Conservation (phyloP, 2,329 filamentous ascomycete genomes). For the Magnaporthales sp. region DNA sequence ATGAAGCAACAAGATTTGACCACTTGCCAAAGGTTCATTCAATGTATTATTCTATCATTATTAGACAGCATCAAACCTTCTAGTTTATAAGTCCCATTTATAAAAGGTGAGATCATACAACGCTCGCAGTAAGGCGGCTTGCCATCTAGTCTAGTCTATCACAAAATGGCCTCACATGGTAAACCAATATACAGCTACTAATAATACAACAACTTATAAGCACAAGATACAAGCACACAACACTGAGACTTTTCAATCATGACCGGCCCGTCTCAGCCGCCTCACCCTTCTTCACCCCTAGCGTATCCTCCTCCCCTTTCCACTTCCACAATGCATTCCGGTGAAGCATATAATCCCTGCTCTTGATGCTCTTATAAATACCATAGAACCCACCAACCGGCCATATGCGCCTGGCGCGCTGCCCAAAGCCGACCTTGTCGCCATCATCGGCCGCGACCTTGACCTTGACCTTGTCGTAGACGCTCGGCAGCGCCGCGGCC, state of each 20-base stretch:
- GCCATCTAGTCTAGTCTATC: neutral
- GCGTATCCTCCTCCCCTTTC: neutral
- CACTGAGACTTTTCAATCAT: neutral
- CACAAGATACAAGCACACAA: neutral
- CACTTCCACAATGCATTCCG: conserved; percentile 44
- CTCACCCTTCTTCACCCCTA: neutral
- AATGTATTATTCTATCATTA: too few relatives aligned
- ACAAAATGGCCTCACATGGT: neutral
- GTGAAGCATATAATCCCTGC: conserved; percentile 46
- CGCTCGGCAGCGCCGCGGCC: conserved; percentile 52
- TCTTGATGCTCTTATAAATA: conserved; percentile 49
- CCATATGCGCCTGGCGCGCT: conserved; percentile 37
- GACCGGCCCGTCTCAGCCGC: neutral
- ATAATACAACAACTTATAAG: neutral
- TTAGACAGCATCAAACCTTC: too few relatives aligned
- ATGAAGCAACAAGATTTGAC: too few relatives aligned
- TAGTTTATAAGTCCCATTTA: too few relatives aligned
- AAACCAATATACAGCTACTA: neutral
- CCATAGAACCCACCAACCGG: conserved; percentile 52
- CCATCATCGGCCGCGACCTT: conserved; percentile 14
- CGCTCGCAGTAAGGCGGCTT: neutral
- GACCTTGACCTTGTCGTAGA: conserved; percentile 63
- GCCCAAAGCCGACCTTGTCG: conserved; percentile 20
- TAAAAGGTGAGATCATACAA: neutral
- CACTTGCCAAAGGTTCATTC: too few relatives aligned